Conservation (phyloP, 2,329 filamentous ascomycete species). For the Colletotrichum scovillei region DNA sequence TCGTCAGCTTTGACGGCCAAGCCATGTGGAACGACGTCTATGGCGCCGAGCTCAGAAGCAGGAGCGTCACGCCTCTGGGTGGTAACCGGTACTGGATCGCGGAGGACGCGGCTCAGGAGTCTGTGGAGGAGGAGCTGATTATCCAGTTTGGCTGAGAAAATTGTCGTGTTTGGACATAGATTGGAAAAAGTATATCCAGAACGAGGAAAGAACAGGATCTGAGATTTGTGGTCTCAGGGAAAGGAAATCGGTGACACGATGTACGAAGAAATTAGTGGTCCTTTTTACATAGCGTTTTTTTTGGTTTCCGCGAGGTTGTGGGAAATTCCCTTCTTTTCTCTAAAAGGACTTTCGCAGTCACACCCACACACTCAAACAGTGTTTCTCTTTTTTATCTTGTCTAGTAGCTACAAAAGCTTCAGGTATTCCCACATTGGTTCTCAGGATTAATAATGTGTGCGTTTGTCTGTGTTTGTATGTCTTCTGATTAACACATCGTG, state of each 20-base stretch:
- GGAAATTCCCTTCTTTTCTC: neutral
- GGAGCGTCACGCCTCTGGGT: conserved; percentile 4
- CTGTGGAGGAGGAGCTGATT: conserved; percentile 4
- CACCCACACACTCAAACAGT: neutral
- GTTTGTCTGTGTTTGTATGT: neutral
- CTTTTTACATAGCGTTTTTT: neutral
- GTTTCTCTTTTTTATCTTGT: neutral
- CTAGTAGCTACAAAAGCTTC: neutral
- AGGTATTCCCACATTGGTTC: neutral
- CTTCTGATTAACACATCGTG: neutral
- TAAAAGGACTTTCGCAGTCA: neutral
- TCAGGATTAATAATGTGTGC: neutral
- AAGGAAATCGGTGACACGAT: neutral
- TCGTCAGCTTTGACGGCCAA: conserved; percentile 23
- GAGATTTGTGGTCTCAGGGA: neutral
- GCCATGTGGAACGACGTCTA: conserved; percentile 28
- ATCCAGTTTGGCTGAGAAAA: conserved; percentile 8
- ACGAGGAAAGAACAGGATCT: neutral
- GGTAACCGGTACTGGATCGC: conserved; percentile 24
- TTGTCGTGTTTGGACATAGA: neutral
- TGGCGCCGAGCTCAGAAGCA: conserved; percentile 12
- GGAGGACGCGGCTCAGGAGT: neutral
- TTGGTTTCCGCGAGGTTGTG: neutral
- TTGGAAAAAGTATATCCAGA: neutral
- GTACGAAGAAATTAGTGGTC: neutral